Base-by-base conservation (phyloP, 2,329 filamentous ascomycete species). In the Pseudocercospora macadamiae region DNA sequence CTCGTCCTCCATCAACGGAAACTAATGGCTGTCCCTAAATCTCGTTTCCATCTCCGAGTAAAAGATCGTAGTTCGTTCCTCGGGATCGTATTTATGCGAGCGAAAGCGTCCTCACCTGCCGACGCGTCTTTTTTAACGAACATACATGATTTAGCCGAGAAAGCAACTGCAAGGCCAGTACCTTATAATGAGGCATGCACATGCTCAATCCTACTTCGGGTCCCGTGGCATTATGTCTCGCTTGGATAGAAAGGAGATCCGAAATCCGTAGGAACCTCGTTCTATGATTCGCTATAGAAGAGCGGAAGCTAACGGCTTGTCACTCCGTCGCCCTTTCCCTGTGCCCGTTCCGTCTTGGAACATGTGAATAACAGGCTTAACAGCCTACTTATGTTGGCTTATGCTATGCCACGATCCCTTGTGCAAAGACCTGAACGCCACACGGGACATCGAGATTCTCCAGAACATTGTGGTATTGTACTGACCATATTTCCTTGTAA, bases 271-370 rank as follows among this genome's bases (percentile, higher is more conserved):
- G 12, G 16, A 45, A 21, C 21, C 39, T 18, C 21, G 19, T 18
- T 12, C 19, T 12, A 45, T 21, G 25, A 55, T 55, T 54, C 21
- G 51, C 44, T 44, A 3, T 28, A 6, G 7, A 18, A 16, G 6
- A 4, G 25, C 52, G 37, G 52, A 34, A 32, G 36, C 52, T 55
- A 55, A 32, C 19, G 26, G 36, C 42, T 23, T 37, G n/a, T 14
- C 28, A 25, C 34, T 42, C 30, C 44, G 39, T 47, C 52, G 52
- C 52, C 52, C 39, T 55, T 36, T 48, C n/a, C 16, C 25, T 25
- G 14, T 51, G 45, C 49, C 47, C 49, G 55, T 52, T 52, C 48
- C 49, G 54, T 47, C 45, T 51, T 56, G 54, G 45, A 56, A 12
- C 39, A 25, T 21, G 39, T 45, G 21, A 39, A 39, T 39, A 39